Evolutionary conservation across 2,329 filamentous ascomycete genomes (phyloP).

Genomic region (Colletotrichum spinosum): DNA sequence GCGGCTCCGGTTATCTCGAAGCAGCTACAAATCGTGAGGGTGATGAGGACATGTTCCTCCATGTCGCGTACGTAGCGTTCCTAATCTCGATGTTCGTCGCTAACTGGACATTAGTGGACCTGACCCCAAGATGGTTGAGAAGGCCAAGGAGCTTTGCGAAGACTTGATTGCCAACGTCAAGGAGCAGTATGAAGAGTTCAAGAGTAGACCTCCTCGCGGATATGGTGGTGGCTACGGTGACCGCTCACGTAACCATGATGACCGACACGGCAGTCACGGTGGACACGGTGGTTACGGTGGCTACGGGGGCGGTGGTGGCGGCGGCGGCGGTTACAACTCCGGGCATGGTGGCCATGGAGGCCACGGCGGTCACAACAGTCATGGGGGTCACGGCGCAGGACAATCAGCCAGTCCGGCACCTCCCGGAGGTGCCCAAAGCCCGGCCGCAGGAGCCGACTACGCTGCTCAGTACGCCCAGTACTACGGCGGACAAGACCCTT

Average conservation of each 20-base stretch:
- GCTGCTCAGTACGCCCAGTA: constrained; percentile 87
- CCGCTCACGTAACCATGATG: constrained; percentile 52
- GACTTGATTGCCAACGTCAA: constrained; percentile 89
- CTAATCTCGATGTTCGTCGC: constrained; percentile 28
- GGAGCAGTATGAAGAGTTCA: constrained; percentile 91
- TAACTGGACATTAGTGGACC: constrained; percentile 74
- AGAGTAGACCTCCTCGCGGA: constrained; percentile 78
- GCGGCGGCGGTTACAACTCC: constrained; percentile 34
- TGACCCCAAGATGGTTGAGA: constrained; percentile 85
- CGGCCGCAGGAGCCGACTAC: constrained; percentile 67
- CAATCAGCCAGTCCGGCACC: constrained; percentile 42
- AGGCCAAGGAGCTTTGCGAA: constrained; percentile 88
- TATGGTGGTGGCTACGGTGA: constrained; percentile 64
- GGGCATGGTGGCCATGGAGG: constrained; percentile 49
- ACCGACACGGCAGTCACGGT: constrained; percentile 54
- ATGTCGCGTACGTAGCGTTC: constrained; percentile 81
- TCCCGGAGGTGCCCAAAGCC: constrained; percentile 49
- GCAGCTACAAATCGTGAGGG: constrained; percentile 88
- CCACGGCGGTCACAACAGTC: constrained; percentile 50
- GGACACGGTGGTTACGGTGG: constrained; percentile 52
- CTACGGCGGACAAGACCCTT: constrained; percentile 81
- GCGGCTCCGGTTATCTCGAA: constrained; percentile 94
- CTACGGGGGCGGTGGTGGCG: constrained; percentile 41
- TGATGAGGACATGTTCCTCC: constrained; percentile 96
- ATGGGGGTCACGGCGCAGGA: constrained; percentile 36